Evolutionary conservation across 1,139 yeast species (phyloP), one percentile per base, ranked within the genome.

Genomic region (Blastobotrys aristatus): DNA sequence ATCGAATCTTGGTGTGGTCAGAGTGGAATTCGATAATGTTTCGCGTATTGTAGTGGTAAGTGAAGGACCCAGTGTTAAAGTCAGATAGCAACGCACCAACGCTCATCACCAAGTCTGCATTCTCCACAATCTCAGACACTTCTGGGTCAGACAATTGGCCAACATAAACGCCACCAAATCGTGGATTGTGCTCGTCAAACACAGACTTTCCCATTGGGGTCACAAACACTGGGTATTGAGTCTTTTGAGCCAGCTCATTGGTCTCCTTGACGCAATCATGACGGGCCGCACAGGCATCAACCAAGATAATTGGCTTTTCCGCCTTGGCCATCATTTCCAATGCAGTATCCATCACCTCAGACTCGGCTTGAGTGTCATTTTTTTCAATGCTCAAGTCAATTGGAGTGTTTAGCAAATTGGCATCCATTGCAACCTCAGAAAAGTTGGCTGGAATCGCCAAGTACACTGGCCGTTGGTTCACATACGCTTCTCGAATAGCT

Each of bases 161-260:
- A 53, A 86, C 86, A 64, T 86, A 87, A 48, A 83, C 90, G 67
- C 96, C 96, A 56, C 89, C 92, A 66, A 79, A 87, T 66, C 90
- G 74, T 50, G 83, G 78, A 64, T 83, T 75, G 52, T 74, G 73
- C 70, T 87, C 96, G 68, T 84, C 81, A 61, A 85, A 78, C 36
- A 79, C 76, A 54, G 89, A 84, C 70, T 86, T 86, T 69, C 95
- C 95, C 95, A 87, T 85, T 56, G 96, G 95, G 46, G 95, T 86
- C 48, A 84, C 84, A 70, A 79, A 86, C 31, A 84, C 85, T 34
- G 95, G 94, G 79, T 81, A 86, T 64, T 84, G 82, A 42, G 95
- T 84, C 46, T 71, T 62, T 57, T 80, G 78, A 48, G 84, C 84
- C 63, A 87, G 75, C 57, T 72, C 67, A 54, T 69, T 71, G 51